Conservation (phyloP, 441 rosid genomes). For the Gossypium davidsonii region DNA sequence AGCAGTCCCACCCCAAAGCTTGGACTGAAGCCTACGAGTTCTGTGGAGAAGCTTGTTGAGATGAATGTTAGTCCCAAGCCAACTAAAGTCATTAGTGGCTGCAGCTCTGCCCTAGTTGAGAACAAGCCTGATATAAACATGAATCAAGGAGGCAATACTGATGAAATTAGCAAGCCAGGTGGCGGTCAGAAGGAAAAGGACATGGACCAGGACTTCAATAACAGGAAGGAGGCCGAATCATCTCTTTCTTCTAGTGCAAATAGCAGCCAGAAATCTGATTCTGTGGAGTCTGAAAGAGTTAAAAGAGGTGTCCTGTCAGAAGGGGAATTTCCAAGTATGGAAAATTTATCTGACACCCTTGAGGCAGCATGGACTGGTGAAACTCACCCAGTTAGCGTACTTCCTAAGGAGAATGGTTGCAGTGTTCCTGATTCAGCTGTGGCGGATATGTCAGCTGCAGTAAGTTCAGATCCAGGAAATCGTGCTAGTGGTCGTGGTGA, state of each 20-base stretch:
- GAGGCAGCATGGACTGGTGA: conserved; percentile 82
- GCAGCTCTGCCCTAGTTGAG: conserved; percentile 30
- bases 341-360: conserved; percentile 54
- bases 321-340: conserved; percentile 44
- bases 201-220: conserved; percentile 22
- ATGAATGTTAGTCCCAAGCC: conserved; percentile 26
- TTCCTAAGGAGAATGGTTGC: conserved; percentile 30
- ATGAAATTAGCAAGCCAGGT: conserved; percentile 22
- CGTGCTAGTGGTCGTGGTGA: conserved; percentile 19
- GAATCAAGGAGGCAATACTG: conserved; percentile 30
- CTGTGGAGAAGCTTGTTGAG: conserved; percentile 35
- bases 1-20: conserved; percentile 34
- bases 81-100: conserved; percentile 29
- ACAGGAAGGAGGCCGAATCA: conserved; percentile 31
- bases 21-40: conserved; percentile 33
- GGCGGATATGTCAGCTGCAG: conserved; percentile 24
- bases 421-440: conserved; percentile 26
- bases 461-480: conserved; percentile 18
- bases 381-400: conserved; percentile 30
- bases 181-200: conserved; percentile 27
- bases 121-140: conserved; percentile 27
- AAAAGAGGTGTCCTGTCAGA: conserved; percentile 43
- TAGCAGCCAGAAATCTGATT: conserved; percentile 29
- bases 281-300: conserved; percentile 38
- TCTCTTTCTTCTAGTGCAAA: conserved; percentile 29